Percentiles rank a stretch among this genome's conserved stretches.
phyloP scores from a whole-genome alignment of 495 filamentous ascomycete species.

The Aspergillus nanangensis region DNA sequence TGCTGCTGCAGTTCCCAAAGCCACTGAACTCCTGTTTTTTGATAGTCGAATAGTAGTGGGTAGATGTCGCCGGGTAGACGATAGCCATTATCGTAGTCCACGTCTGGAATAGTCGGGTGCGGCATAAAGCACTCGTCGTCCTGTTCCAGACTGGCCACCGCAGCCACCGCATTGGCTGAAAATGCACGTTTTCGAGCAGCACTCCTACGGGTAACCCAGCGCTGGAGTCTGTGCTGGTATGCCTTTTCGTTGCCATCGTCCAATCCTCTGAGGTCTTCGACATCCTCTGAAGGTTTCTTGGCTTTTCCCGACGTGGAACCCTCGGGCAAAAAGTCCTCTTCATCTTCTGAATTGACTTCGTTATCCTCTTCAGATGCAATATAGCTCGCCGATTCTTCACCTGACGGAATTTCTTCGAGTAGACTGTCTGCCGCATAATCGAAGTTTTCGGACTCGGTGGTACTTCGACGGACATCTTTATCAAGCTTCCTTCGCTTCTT shows the following conservation, averaged over 20 bases:
- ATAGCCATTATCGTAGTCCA: slow-evolving; percentile 67
- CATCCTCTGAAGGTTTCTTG: slow-evolving; percentile 38
- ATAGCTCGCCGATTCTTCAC: slow-evolving; percentile 39
- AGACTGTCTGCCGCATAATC: slow-evolving; percentile 22
- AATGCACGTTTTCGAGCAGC: slow-evolving; percentile 54
- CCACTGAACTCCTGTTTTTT: slow-evolving; percentile 94
- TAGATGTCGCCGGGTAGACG: slow-evolving; percentile 87
- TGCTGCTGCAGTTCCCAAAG: slow-evolving; percentile 89
- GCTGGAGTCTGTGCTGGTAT: slow-evolving; percentile 71
- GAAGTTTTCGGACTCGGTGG: slow-evolving; percentile 2
- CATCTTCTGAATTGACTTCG: slow-evolving; percentile 27
- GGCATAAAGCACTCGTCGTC: slow-evolving; percentile 84
- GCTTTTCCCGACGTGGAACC: slow-evolving; percentile 30
- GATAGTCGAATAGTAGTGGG: slow-evolving; percentile 87
- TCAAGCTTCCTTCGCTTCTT: slow-evolving; percentile 39
- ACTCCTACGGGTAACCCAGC: slow-evolving; percentile 69
- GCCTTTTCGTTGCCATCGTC: slow-evolving; percentile 89
- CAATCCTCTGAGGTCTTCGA: slow-evolving; percentile 67
- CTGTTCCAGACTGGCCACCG: slow-evolving; percentile 16
- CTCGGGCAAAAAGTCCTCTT: slow-evolving; percentile 31
- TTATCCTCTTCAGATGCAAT: slow-evolving; percentile 31
- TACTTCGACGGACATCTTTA: slow-evolving; percentile 6
- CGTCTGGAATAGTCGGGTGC: slow-evolving; percentile 73
- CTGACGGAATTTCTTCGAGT: slow-evolving; percentile 41
- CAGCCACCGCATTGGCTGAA: slow-evolving; percentile 14